These are phyloP conservation scores for Fagopyrum esculentum DNA, from an alignment of 148 eudicot genomes.

Conservation along the genomic window DNA sequence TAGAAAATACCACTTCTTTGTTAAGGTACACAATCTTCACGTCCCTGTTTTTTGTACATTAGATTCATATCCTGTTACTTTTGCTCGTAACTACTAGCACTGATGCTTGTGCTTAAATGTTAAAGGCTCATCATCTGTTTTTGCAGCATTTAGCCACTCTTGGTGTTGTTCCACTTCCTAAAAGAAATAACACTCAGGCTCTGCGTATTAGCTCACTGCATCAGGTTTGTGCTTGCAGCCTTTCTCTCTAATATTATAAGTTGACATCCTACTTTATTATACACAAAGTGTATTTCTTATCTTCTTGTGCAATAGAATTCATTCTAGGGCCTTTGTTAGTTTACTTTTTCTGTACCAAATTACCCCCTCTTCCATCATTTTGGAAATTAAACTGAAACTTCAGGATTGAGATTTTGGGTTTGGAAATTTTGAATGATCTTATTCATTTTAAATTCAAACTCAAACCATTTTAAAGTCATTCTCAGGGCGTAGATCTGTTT, in stretches of 20 bases:
- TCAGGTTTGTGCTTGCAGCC: slow-evolving; percentile 44
- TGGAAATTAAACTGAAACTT: neutral
- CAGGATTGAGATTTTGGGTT: neutral
- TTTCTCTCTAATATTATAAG: slow-evolving; percentile 3
- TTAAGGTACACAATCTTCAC: slow-evolving; percentile 44
- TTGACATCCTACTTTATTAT: neutral
- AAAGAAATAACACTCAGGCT: slow-evolving; percentile 62
- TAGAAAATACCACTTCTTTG: slow-evolving; percentile 75
- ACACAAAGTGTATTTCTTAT: neutral
- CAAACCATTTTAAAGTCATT: neutral
- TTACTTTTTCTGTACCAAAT: neutral
- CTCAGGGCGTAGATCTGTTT: neutral
- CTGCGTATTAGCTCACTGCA: slow-evolving; percentile 93
- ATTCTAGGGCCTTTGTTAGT: neutral
- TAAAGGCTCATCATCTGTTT: slow-evolving; percentile 2
- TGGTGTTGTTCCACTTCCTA: slow-evolving; percentile 83
- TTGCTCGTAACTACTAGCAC: neutral
- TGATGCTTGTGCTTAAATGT: neutral
- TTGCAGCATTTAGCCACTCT: slow-evolving; percentile 75
- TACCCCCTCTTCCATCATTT: neutral
- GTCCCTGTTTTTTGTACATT: neutral
- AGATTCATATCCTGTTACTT: neutral
- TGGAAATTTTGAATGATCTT: neutral
- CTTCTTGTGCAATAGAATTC: slow-evolving; percentile 2
- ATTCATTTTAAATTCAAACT: neutral